Evolutionary conservation across 2,329 filamentous ascomycete species (phyloP), one percentile per base, ranked within the genome.

Genomic region (Botrytis tulipae): DNA sequence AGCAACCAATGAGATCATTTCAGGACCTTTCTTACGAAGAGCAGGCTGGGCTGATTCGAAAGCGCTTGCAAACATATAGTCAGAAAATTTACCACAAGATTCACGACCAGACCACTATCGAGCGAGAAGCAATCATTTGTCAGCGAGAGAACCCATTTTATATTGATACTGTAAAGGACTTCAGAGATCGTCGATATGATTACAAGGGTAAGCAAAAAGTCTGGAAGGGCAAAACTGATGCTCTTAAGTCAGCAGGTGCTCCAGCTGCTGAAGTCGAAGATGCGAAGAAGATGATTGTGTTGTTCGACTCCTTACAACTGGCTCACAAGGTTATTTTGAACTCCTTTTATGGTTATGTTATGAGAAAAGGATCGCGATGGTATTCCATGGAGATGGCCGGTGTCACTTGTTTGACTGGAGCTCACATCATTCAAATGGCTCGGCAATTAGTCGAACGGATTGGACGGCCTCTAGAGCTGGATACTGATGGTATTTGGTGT

Each of bases 61-160:
- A 98, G 80, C 91, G 96, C 48, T 85, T 99, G 66, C 94, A 95
- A 76, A 88, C 94, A 48, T 99, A 97, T 84, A 97, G 94, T 80
- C 97, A 98, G 82, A 99, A 99, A 84, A 97, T 99, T 76, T 99
- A 99, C 81, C 96, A 99, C 87, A 99, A 98, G 82, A 98, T 99
- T 74, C 95, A 97, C 82, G 96, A 98, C 75, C 92, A 93, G 20
- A 97, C 92, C 68, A 98, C 93, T 0, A 96, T 97, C 74, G 92
- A 96, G 75, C 90, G 95, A 71, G 96, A 99, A 82, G 96, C 97
- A 18, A 98, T 99, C 81, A 98, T 99, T 79, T 99, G 96, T 80
- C 96, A 99, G 81, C 89, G 96, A 76, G 96, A 99, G 81, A 99
- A 99, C 75, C 96, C 96, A 0, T 99, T 99, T 82, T 99, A 99